Conservation (phyloP, 2,329 filamentous ascomycete species). For the Fusarium praegraminearum region DNA sequence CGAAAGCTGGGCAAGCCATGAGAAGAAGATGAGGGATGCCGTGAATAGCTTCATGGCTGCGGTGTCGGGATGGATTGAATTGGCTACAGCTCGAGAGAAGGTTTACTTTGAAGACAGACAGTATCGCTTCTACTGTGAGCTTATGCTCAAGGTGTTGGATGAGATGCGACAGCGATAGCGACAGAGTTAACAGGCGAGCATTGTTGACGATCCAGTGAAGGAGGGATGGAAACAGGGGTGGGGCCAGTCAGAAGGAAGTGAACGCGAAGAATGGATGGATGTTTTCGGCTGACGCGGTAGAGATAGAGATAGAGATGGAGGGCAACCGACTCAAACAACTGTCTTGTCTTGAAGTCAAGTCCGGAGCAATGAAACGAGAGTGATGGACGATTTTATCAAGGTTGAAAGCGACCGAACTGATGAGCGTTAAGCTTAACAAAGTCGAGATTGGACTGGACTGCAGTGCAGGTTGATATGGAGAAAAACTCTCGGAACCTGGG, state of each 20-base stretch:
- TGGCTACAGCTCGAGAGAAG: not conserved
- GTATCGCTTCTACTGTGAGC: not conserved
- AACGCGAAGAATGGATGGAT: not conserved
- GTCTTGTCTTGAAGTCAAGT: not conserved
- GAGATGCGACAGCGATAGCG: conserved; percentile 1
- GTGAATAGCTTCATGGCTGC: conserved; percentile 29
- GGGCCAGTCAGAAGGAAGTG: not conserved
- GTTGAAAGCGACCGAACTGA: not conserved
- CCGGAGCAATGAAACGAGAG: conserved; percentile 13
- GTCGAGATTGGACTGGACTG: not conserved
- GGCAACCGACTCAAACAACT: not conserved
- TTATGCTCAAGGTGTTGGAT: not conserved
- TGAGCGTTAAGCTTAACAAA: not conserved
- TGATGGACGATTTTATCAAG: not conserved
- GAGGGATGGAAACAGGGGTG: not conserved
- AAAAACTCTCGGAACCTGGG: not conserved
- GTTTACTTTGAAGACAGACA: not conserved
- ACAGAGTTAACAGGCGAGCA: not conserved
- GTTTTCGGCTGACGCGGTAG: conserved; percentile 4
- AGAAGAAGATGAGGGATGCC: conserved; percentile 19
- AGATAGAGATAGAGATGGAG: not conserved
- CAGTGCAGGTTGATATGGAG: not conserved
- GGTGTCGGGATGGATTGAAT: not conserved
- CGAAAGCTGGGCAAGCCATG: conserved; percentile 26
- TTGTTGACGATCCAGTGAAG: conserved; percentile 3